phyloP scores from a whole-genome alignment of 495 filamentous ascomycete genomes.

The Penicillium herquei region DNA sequence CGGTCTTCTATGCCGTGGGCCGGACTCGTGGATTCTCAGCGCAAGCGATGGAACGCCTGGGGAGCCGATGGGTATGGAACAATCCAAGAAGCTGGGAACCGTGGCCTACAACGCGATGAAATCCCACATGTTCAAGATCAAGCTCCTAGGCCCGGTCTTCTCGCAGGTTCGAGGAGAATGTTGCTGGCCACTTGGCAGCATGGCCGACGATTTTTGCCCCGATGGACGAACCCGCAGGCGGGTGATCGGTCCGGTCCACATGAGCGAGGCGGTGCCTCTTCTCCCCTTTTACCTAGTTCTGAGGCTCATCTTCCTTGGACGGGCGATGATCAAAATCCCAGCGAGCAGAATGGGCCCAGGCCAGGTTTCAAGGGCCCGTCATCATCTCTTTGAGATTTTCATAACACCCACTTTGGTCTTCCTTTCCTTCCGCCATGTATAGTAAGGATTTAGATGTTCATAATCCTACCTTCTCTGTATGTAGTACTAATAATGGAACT shows the following conservation, averaged over 20 bases:
- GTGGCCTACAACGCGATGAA: background rate
- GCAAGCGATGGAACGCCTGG: slow-evolving; percentile 15
- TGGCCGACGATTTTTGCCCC: slow-evolving; percentile 27
- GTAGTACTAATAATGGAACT: background rate
- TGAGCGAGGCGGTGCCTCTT: slow-evolving; percentile 11
- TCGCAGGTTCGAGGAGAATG: slow-evolving; percentile 36
- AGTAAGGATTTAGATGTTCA: background rate
- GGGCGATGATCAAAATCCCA: slow-evolving; percentile 1
- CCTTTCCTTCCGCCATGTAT: background rate
- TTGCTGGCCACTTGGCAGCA: slow-evolving; percentile 27
- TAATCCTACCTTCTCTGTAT: background rate
- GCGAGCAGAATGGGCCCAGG: background rate
- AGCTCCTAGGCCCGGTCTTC: slow-evolving; percentile 10
- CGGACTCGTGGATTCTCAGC: slow-evolving; percentile 20
- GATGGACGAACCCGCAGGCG: slow-evolving; percentile 25
- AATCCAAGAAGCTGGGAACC: slow-evolving; percentile 19
- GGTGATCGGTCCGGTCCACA: slow-evolving; percentile 7
- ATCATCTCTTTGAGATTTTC: slow-evolving; percentile 7
- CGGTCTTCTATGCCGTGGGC: slow-evolving; percentile 29
- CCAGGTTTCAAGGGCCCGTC: background rate
- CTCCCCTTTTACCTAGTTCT: slow-evolving; percentile 18
- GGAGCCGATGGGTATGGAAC: slow-evolving; percentile 29
- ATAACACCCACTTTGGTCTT: too few relatives aligned
- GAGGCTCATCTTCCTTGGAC: slow-evolving; percentile 2
- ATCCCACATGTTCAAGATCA: background rate